Percentiles rank a stretch among this genome's conserved stretches.
These are phyloP conservation scores for Platanthera zijinensis DNA, from an alignment of 106 monocot genomes.

Conservation along the genomic window DNA sequence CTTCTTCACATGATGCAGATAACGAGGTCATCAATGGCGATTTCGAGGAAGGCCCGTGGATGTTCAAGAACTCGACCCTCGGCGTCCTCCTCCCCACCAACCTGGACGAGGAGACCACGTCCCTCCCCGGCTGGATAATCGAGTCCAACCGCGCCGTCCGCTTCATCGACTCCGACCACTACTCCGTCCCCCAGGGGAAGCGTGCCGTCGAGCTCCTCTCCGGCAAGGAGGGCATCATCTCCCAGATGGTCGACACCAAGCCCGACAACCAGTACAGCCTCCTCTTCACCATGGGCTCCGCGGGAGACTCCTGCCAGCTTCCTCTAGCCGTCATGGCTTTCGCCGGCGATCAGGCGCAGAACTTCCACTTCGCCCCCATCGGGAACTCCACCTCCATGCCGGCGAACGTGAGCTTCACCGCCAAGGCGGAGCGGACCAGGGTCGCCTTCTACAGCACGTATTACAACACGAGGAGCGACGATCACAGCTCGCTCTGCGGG, in stretches of 20 bases:
- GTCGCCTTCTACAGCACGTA: constrained; percentile 93
- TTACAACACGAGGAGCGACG: constrained; percentile 88
- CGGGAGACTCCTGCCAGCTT: constrained; percentile 67
- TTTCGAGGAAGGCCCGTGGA: constrained; percentile 72
- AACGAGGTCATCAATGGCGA: constrained; percentile 57
- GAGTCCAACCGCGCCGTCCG: constrained; percentile 95
- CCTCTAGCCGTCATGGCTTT: constrained; percentile 92
- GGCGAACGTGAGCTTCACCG: constrained; percentile 74
- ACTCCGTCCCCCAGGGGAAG: constrained; percentile 72
- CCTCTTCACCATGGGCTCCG: constrained; percentile 52
- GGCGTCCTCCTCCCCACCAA: constrained; percentile 90
- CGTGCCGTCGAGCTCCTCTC: constrained; percentile 91
- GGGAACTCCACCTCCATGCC: constrained; percentile 53
- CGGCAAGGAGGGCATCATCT: constrained; percentile 92
- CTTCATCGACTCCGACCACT: constrained; percentile 77
- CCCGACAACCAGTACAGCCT: constrained; percentile 69
- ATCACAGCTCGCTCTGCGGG: constrained; percentile 70
- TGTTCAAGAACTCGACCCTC: constrained; percentile 47
- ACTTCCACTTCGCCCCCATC: constrained; percentile 61
- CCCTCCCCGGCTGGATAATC: constrained; percentile 78
- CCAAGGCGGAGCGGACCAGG: constrained; percentile 60
- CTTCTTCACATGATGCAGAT: constrained; percentile 15
- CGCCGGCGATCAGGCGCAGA: constrained; percentile 76
- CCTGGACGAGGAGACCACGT: constrained; percentile 60
- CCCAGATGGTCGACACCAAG: constrained; percentile 87